A percentile compares a stretch with the other conserved stretches of the same genome.
Evolutionary conservation across 2,329 filamentous ascomycete genomes (phyloP).

Genomic region (Ophiocordyceps australis): DNA sequence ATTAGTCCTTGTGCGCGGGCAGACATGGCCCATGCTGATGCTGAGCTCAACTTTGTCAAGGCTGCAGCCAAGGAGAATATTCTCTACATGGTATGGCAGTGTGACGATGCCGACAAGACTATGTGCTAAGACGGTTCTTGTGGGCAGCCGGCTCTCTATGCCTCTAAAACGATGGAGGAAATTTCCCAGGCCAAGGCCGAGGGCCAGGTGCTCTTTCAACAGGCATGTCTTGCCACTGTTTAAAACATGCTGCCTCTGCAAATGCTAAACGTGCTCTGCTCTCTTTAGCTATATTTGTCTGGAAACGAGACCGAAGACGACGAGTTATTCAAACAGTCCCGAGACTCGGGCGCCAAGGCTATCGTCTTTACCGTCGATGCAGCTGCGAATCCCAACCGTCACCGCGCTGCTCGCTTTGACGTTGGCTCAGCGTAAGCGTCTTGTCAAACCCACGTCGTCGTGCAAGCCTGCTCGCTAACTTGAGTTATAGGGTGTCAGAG

Average conservation of each 20-base stretch:
- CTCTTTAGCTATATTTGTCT: too few relatives aligned
- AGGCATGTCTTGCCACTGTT: slow-evolving; percentile 5
- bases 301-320: slow-evolving; percentile 15
- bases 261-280: slow-evolving; percentile 6
- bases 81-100: slow-evolving; percentile 23
- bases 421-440: slow-evolving; percentile 15
- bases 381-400: slow-evolving; percentile 18
- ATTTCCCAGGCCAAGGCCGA: slow-evolving; percentile 16
- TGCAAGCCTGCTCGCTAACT: neutral
- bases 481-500: slow-evolving; percentile 5
- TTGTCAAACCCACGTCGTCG: neutral
- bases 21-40: slow-evolving; percentile 23
- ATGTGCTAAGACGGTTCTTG: neutral
- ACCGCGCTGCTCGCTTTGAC: slow-evolving; percentile 19
- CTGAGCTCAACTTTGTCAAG: slow-evolving; percentile 29
- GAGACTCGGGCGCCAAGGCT: slow-evolving; percentile 15
- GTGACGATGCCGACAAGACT: too few relatives aligned
- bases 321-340: slow-evolving; percentile 11
- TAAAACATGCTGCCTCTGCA: neutral
- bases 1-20: slow-evolving; percentile 29
- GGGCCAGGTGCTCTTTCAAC: slow-evolving; percentile 19
- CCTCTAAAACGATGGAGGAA: slow-evolving; percentile 15
- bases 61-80: slow-evolving; percentile 27
- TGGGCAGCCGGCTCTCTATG: slow-evolving; percentile 14
- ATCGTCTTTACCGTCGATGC: slow-evolving; percentile 21